phyloP scores from a whole-genome alignment of 345 rosid genomes.

The Lumnitzera littorea region DNA sequence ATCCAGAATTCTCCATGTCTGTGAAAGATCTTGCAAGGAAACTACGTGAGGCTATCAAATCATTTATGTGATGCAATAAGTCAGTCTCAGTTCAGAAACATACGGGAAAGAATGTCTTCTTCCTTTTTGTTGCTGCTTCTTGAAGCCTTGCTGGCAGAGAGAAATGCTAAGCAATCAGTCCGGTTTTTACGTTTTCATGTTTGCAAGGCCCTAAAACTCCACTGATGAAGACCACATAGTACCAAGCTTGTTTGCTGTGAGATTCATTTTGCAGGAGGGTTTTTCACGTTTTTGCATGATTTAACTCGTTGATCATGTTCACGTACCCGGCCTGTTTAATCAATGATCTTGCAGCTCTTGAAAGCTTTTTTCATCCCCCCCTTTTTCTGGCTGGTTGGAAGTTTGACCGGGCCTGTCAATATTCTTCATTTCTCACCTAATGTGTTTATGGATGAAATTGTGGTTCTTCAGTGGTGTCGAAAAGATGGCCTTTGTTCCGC shows the following conservation, averaged over 20 bases:
- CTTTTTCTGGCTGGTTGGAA: conserved; percentile 10
- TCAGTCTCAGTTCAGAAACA: neutral
- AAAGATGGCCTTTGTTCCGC: conserved; percentile 21
- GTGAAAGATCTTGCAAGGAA: conserved; percentile 63
- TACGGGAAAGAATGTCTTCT: neutral
- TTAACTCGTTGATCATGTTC: conserved; percentile 24
- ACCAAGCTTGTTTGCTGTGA: conserved; percentile 31
- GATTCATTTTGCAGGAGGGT: conserved; percentile 36
- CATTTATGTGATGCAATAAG: conserved; percentile 32
- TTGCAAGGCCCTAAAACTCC: conserved; percentile 18
- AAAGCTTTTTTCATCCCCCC: conserved; percentile 3
- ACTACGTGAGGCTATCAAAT: conserved; percentile 38
- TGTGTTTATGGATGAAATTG: conserved; percentile 5
- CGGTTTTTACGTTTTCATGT: conserved; percentile 1
- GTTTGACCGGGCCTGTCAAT: conserved; percentile 9
- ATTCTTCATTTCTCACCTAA: conserved; percentile 5
- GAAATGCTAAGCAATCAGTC: conserved; percentile 5
- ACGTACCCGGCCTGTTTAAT: conserved; percentile 25
- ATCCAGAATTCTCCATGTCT: conserved; percentile 49
- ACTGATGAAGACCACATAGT: conserved; percentile 19
- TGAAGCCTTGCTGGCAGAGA: neutral
- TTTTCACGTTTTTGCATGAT: conserved; percentile 27
- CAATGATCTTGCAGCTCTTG: conserved; percentile 25
- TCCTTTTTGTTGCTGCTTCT: conserved; percentile 1
- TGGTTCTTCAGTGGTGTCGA: conserved; percentile 17